Evolutionary conservation across 768 basidiomycete species (phyloP).

Genomic region (Lyophyllum semitale): DNA sequence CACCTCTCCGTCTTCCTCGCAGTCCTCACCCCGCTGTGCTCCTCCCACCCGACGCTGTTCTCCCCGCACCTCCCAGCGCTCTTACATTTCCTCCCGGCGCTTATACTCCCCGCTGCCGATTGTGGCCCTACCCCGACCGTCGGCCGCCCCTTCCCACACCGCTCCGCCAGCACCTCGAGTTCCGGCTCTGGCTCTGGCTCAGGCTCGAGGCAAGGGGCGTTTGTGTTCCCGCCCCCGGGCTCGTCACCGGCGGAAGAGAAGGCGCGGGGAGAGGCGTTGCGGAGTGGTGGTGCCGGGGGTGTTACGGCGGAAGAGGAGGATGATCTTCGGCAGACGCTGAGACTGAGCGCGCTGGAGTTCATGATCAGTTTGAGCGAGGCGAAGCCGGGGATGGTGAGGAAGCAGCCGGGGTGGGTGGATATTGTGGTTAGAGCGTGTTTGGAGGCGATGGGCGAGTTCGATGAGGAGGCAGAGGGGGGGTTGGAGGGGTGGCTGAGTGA

Average conservation of each 20-base stretch:
- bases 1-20: slow-evolving; percentile 67
- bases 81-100: slow-evolving; percentile 66
- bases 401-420: slow-evolving; percentile 70
- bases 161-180: slow-evolving; percentile 16
- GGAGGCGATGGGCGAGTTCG: slow-evolving; percentile 81
- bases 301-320: slow-evolving; percentile 48
- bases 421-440: slow-evolving; percentile 74
- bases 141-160: slow-evolving; percentile 42
- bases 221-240: slow-evolving; percentile 38
- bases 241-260: slow-evolving; percentile 30
- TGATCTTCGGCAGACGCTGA: slow-evolving; percentile 69
- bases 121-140: slow-evolving; percentile 54
- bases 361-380: slow-evolving; percentile 83
- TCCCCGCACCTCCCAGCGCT: slow-evolving; percentile 68
- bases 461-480: slow-evolving; percentile 47
- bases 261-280: slow-evolving; percentile 24
- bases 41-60: slow-evolving; percentile 72
- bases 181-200: slow-evolving; percentile 3
- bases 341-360: slow-evolving; percentile 78
- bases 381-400: slow-evolving; percentile 65
- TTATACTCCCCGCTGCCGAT: slow-evolving; percentile 64
- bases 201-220: slow-evolving; percentile 31
- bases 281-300: too few relatives aligned
- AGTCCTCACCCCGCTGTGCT: slow-evolving; percentile 70
- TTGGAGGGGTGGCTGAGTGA: slow-evolving; percentile 68